Conservation (phyloP, 192 early-diverging fungal species). For the Backusella tuberculispora region DNA sequence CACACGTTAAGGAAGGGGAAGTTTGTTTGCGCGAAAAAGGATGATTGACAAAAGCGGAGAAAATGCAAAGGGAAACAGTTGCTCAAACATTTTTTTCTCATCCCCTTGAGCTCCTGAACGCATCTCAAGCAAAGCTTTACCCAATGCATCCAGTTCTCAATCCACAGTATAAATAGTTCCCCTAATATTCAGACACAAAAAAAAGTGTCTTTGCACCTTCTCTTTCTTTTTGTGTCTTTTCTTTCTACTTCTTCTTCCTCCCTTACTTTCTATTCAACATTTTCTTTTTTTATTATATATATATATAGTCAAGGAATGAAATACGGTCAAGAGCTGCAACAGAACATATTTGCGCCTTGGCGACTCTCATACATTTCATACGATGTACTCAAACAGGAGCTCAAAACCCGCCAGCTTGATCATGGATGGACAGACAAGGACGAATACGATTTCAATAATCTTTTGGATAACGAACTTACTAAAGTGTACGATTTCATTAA, state of each 20-base stretch:
- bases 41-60: slow-evolving; percentile 21
- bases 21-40: background rate
- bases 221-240: slow-evolving; percentile 12
- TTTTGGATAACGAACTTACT: slow-evolving; percentile 85
- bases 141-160: background rate
- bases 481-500: slow-evolving; percentile 81
- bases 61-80: slow-evolving; percentile 8
- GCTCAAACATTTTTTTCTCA: slow-evolving; percentile 12
- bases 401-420: slow-evolving; percentile 68
- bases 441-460: slow-evolving; percentile 78
- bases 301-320: slow-evolving; percentile 63
- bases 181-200: slow-evolving; percentile 12
- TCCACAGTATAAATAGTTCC: slow-evolving; percentile 16
- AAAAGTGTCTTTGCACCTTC: background rate
- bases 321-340: slow-evolving; percentile 81
- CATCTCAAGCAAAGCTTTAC: slow-evolving; percentile 8
- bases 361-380: slow-evolving; percentile 84
- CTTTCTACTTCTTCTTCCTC: slow-evolving; percentile 2
- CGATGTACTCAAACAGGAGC: slow-evolving; percentile 79
- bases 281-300: background rate
- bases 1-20: slow-evolving; percentile 14
- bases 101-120: slow-evolving; percentile 7
- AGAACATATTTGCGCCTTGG: slow-evolving; percentile 76
- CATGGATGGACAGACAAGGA: slow-evolving; percentile 67
- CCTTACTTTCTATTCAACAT: background rate